Evolutionary conservation across 2,329 filamentous ascomycete genomes (phyloP), one percentile per base, ranked within the genome.

Genomic region (Metarhizium brunneum): DNA sequence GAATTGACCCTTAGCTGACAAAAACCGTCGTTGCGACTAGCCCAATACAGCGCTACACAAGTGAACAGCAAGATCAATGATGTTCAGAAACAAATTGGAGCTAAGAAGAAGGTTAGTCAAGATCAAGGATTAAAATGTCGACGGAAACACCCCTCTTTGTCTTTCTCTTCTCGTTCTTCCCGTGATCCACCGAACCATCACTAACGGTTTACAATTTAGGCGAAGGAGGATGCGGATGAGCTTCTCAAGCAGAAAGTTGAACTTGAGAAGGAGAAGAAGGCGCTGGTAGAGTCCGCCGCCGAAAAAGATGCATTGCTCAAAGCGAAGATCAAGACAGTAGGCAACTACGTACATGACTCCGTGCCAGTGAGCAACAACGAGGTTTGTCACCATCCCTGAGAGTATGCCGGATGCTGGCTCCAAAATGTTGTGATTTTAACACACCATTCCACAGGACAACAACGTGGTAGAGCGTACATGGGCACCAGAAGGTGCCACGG

Each of bases 11-110:
- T 18, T 20, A 7, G 25, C 56, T 58, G 30, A 56, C 40, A 13
- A 32, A n/a, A 30, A n/a, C 18, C 25, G 29, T 35, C 20, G 48
- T 40, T 32, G 52, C 49, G 20, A 20, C 29, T 47, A 73, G 70
- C 87, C 54, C 82, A 89, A 58, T 94, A 92, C 68, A 83, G 81
- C 54, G 88, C 85, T 7, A 90, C 86, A 20, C 90, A 95, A 70
- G 81, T 94, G 63, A 87, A 87, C 62, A 85, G 84, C 65, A 85
- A 88, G 75, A 92, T 96, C 73, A 97, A 97, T 74, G 85, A 82
- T 20, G 81, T 90, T 35, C 89, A 95, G 71, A 96, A 95, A 74
- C 84, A 91, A 69, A 95, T 97, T 68, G 90, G 88, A 18, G 77
- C 82, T 66, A 95, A 92, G 79, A 96, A 95, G 77, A 96, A 95